A percentile compares a stretch with the other conserved stretches of the same genome.
These are phyloP conservation scores for Pseudonitzschia delicatissima DNA, from an alignment of 108 stramenopile species.

Conservation along the genomic window DNA sequence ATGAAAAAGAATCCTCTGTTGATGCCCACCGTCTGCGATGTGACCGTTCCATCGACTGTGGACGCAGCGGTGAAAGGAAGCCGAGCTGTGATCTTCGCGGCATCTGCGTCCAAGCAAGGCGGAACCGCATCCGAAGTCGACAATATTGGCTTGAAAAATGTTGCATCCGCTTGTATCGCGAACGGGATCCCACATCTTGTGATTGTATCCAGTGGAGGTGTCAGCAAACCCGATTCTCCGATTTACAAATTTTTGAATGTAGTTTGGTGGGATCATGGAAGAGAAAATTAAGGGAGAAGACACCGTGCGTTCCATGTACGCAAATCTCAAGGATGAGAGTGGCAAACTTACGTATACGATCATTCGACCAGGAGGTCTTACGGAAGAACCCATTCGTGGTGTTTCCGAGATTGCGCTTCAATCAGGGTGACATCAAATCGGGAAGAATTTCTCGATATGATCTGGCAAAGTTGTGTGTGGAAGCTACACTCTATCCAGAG, in stretches of 20 bases:
- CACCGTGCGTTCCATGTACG: slow-evolving; percentile 59
- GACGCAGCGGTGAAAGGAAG: slow-evolving; percentile 39
- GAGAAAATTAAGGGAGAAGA: slow-evolving; percentile 83
- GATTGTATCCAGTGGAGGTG: slow-evolving; percentile 74
- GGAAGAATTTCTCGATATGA: slow-evolving; percentile 71
- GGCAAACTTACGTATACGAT: slow-evolving; percentile 56
- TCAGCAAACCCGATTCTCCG: slow-evolving; percentile 67
- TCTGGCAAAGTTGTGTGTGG: slow-evolving; percentile 69
- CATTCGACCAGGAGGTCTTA: slow-evolving; percentile 84
- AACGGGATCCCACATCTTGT: slow-evolving; percentile 68
- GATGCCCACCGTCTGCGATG: slow-evolving; percentile 45
- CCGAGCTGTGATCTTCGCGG: slow-evolving; percentile 84
- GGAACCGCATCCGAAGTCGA: slow-evolving; percentile 76
- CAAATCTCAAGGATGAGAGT: slow-evolving; percentile 11
- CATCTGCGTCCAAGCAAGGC: slow-evolving; percentile 72
- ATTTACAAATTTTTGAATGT: slow-evolving; percentile 76
- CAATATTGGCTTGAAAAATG: slow-evolving; percentile 64
- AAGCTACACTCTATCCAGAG: slow-evolving; percentile 34
- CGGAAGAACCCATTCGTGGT: slow-evolving; percentile 42
- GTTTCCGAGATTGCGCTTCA: slow-evolving; percentile 57
- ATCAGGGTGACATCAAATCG: slow-evolving; percentile 81
- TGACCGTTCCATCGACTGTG: slow-evolving; percentile 47
- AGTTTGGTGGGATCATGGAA: slow-evolving; percentile 83
- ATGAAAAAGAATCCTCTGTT: slow-evolving; percentile 18
- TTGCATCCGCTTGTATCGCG: slow-evolving; percentile 74